Evolutionary conservation across 2,329 filamentous ascomycete species (phyloP), one percentile per base, ranked within the genome.

Genomic region (Fusarium sp.): DNA sequence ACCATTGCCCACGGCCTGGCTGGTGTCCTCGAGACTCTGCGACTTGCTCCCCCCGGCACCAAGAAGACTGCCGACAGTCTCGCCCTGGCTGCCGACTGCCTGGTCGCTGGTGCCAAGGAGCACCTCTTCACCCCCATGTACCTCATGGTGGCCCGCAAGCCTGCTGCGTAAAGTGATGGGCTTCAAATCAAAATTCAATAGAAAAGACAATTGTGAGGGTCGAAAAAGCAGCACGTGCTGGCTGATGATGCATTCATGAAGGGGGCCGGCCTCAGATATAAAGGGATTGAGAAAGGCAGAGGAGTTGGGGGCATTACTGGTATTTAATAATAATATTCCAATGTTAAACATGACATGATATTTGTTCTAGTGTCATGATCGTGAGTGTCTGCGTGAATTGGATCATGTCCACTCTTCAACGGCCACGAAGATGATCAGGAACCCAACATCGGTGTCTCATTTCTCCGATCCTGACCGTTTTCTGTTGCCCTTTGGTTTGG

Each of bases 71-170:
- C 95, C 13, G 93, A 98, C 84, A 95, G 93, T 80, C 85, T 98
- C 79, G 95, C 93, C 7, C 81, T 92, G 68, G 95, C 94, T 35
- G 95, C 91, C 13, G 95, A 98, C 84, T 93, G 91, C 79, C 87
- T 98, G 61, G 95, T 98, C 25, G 94, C 94, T 57, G 96, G 96
- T 84, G 96, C 92, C 39, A 90, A 91, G 83, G 89, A 95, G 86
- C 94, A 97, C 83, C 89, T 98, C n/a, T 98, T 98, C 86, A 98
- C 96, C 2, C 96, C 96, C 66, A 98, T 98, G 96, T 98, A 98
- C 86, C 87, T 98, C 81, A 98, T 98, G 94, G 91, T 98, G 69
- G 96, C 91, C 71, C 92, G 94, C 85, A 98, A 98, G 89, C 95
- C 96, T 61, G 76, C 67, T 41, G 77, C 76, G 56, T 79, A 78